These are phyloP conservation scores for Talaromyces rugulosus DNA, from an alignment of 2,329 filamentous ascomycete genomes.

Conservation along the genomic window DNA sequence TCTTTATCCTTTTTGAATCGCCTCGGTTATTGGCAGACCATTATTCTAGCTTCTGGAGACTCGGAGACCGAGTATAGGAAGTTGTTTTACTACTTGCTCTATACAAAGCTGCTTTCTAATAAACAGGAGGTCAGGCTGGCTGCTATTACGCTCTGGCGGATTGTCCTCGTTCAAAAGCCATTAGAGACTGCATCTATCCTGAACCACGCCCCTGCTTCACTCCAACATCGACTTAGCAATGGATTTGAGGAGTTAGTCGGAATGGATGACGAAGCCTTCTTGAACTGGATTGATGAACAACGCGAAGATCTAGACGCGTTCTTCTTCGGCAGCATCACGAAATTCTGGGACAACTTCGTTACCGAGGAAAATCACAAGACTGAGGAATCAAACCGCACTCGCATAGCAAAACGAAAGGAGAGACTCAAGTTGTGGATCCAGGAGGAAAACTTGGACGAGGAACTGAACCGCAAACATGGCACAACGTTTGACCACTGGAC, in stretches of 20 bases:
- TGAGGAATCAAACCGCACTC: conserved; percentile 66
- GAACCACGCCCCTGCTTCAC: conserved; percentile 63
- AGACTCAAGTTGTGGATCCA: conserved; percentile 74
- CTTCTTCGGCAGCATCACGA: conserved; percentile 77
- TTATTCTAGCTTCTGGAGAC: conserved; percentile 74
- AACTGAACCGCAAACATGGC: conserved; percentile 74
- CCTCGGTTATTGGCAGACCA: conserved; percentile 92
- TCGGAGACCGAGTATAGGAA: conserved; percentile 77
- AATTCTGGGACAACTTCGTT: conserved; percentile 85
- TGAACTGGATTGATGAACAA: conserved; percentile 83
- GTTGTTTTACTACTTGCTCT: conserved; percentile 88
- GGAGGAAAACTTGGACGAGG: conserved; percentile 65
- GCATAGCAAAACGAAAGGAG: conserved; percentile 73
- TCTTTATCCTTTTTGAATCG: conserved; percentile 73
- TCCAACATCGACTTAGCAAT: conserved; percentile 66
- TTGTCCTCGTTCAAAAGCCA: conserved; percentile 89
- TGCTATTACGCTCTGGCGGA: conserved; percentile 82
- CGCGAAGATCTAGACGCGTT: conserved; percentile 72
- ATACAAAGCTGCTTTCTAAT: conserved; percentile 75
- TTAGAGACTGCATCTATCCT: conserved; percentile 73
- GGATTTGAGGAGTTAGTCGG: conserved; percentile 83
- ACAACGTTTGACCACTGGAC: conserved; percentile 86
- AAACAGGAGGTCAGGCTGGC: conserved; percentile 65
- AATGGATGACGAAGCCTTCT: conserved; percentile 81
- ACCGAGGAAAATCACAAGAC: conserved; percentile 74